Base-by-base conservation (phyloP, 2,329 filamentous ascomycete genomes). In the Graphiopsis chlorocephala region DNA sequence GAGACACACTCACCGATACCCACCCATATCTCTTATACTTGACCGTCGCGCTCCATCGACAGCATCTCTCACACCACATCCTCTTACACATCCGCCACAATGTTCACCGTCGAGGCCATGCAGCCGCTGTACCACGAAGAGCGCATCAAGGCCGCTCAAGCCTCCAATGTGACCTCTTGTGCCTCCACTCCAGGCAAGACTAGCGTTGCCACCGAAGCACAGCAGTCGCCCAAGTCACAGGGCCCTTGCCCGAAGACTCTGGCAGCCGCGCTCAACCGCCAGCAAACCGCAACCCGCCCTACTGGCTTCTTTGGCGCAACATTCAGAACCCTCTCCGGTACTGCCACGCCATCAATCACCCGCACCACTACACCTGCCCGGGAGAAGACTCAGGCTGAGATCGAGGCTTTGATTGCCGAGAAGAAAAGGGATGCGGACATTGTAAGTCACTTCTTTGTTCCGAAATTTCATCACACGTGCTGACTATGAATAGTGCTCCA, bases 131-230 rank as follows among this genome's bases (percentile, higher is more conserved):
- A 65, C 63, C 28, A 35, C 57, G 63, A 65, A 26, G 63, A 65
- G 63, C 63, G 55, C 61, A 47, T 35, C 33, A 55, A 45, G 45
- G 56, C 33, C 55, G 42, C 33, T 12, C 33, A 23, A 31, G 15
- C 23, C 20, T 29, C 25, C 2, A 61, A 35, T 20, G 29, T 82
- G 69, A 82, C 84, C 57, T 80, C 74, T 3, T 76, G 70, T 29
- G 74, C 8, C 77, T 92, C 86, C 80, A 64, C 11, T 85, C 83
- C 77, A 73, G 42, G 14, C 57, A 38, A 45, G 33, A 65, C 47
- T n/a, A 47, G 50, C 28, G 28, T 31, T 12, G 25, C 57, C 17
- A 47, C 45, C n/a, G 38, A 48, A n/a, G 29, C 57, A 12, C 62
- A 62, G 31, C 60, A 53, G 23, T 15, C 33, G 23, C 4, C 35